Base-by-base conservation (phyloP, 1,284 basidiomycete genomes). In the Microbotryomycetes sp. region DNA sequence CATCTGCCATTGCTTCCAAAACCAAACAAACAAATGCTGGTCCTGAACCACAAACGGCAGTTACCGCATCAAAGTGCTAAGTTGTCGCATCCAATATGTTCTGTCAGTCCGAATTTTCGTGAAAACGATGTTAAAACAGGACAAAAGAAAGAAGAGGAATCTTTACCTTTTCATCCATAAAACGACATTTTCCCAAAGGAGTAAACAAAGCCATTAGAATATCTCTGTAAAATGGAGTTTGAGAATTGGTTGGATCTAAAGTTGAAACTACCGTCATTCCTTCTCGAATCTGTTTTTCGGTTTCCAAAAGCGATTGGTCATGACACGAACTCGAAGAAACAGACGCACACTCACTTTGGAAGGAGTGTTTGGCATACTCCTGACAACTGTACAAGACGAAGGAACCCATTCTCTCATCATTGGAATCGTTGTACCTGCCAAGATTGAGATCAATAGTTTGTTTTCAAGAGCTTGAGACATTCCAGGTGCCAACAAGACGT, bases 301-400 rank as follows among this genome's bases (percentile, higher is more conserved):
- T 19, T n/a, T n/a, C n/a, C n/a, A n/a, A 5, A n/a, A 15, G 9
- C 50, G 45, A 54, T 4, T 19, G n/a, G n/a, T n/a, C n/a, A n/a
- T n/a, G n/a, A n/a, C n/a, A n/a, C n/a, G n/a, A 51, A 23, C 15
- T 51, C 16, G 36, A 9, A 29, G 4, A 26, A 23, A 9, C 42
- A 57, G 26, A 48, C 26, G 31, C 12, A 30, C 25, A 73, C 82
- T 66, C 64, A 92, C 93, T 77, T 92, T 91, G 80, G 90, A 92
- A 7, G 96, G 93, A 1, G 96, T 98, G 75, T 98, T 99, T 65
- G 96, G 94, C 96, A 99, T 99, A 3, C 92, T 91, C 57, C 96
- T 85, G 54, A 97, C 86, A 54, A 97, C 89, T 68, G 84, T 85
- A 45, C 91, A 92, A n/a, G 79, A 80, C 0, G 84, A 79, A 22